Base-by-base conservation (phyloP, 169 alveolate species). In the Babesia bigemina region DNA sequence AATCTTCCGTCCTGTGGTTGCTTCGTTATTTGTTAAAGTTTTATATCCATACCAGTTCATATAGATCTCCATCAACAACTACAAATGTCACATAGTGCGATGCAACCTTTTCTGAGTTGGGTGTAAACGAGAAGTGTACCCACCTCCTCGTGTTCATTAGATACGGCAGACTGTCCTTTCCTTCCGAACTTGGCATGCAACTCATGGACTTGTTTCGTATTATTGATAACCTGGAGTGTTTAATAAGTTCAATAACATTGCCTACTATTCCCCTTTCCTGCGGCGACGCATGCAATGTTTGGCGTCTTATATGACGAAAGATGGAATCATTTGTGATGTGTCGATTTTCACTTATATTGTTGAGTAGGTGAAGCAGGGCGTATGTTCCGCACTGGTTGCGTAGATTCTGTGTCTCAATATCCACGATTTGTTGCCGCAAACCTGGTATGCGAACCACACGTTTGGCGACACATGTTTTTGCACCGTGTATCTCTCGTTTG, bases 21-120 rank as follows among this genome's bases (percentile, higher is more conserved):
- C 7, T 0, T 47, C n/a, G 17, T n/a, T 11, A 26, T n/a, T 22
- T 8, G 11, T 4, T 10, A 61, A 1, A 6, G 16, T 33, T 4
- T 2, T 6, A 2, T 10, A 0, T 39, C 11, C 70, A 4, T 47
- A 71, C 81, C 69, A 71, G 19, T 29, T 71, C 81, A 48, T 58
- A 71, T n/a, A 71, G 21, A 8, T 44, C 50, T 22, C 42, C 70
- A 16, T 59, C 63, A 7, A 71, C 70, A 50, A 56, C 39, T 10
- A 71, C 81, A 42, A 71, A 71, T 14, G 81, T 71, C 26, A 71
- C 42, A 71, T 29, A 71, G 61, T 71, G 81, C 13, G 55, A 29
- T 21, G 26, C 56, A 33, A 13, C 52, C 69, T 71, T 3, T 22
- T 14, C 2, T 13, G 19, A 24, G 39, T 57, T 21, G 21, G 0